Conservation (phyloP, 495 filamentous ascomycete species). For the Pseudomonodictys pantanalensis region DNA sequence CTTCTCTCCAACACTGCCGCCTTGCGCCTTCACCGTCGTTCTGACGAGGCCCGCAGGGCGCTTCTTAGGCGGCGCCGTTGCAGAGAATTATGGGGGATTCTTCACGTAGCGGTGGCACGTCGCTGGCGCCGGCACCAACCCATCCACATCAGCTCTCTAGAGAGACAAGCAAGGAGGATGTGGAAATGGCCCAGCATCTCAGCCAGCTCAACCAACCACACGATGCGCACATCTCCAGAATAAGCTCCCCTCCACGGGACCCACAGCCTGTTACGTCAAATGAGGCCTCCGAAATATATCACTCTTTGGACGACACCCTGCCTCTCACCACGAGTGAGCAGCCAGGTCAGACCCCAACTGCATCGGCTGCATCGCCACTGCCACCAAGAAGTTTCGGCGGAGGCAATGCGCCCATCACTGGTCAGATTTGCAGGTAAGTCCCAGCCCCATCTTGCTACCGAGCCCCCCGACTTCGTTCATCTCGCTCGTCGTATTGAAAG, state of each 20-base stretch:
- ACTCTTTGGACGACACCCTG: constrained; percentile 33
- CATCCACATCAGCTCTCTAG: constrained; percentile 34
- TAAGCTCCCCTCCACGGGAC: not conserved
- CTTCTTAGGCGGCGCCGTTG: not conserved
- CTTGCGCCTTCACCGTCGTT: constrained; percentile 1
- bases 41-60: no score
- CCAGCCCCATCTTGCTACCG: not conserved
- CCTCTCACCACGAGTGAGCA: constrained; percentile 7
- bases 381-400: not conserved
- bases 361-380: constrained; percentile 12
- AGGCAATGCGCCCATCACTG: constrained; percentile 27
- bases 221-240: constrained; percentile 1
- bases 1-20: not conserved
- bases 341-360: constrained; percentile 2
- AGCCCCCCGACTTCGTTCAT: not conserved
- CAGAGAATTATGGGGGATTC: constrained; percentile 6
- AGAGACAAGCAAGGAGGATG: constrained; percentile 30
- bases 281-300: constrained; percentile 27
- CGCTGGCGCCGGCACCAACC: constrained; percentile 30
- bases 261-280: not conserved
- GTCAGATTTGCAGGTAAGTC: constrained; percentile 33
- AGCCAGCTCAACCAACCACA: constrained; percentile 25
- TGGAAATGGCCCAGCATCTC: constrained; percentile 34
- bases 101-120: constrained; percentile 26
- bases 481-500: not conserved